Evolutionary conservation across 1,139 yeast species (phyloP), one percentile per base, ranked within the genome.

Genomic region (Pichia sp.): DNA sequence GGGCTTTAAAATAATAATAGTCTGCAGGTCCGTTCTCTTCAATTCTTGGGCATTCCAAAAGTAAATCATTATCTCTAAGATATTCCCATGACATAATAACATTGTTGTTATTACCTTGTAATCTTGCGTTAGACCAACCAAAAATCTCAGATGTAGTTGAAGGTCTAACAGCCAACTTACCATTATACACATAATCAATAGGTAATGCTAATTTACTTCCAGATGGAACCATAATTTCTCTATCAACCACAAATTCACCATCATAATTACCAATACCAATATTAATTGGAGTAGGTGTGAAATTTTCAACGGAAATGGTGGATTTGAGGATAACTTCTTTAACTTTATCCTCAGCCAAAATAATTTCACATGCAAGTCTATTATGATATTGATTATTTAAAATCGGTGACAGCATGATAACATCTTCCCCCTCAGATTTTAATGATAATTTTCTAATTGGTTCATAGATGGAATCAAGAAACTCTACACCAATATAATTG

Each of bases 341-440:
- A 30, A 90, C 84, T 56, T 85, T 84, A 58, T 88, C 94, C 9
- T 77, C 81, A 8, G 86, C 80, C 47, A 92, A 71, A 7, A 66
- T 68, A 31, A 89, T 78, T 42, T 86, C 89, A 57, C 94, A 83
- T 1, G 83, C 75, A 10, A 94, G 65, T 53, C 97, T 71, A 58
- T 80, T 85, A 58, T 87, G 95, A 31, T 84, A 78, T 1, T 55
- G 58, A 1, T 53, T 52, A 7, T 47, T 40, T 0, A 76, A 63
- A 1, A 84, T 73, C 0, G 97, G 96, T 4, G 72, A 64, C 52
- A 92, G 67, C 62, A 79, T 76, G 56, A 82, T 79, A 18, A 90
- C 64, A 34, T 85, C 82, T 58, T 89, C 96, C 3, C 97, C 97
- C 61, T 88, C 97, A 11, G 83, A 77, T 5, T 85, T 81, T 1